These are phyloP conservation scores for Malassezia psittaci DNA, from an alignment of 1,284 basidiomycete species.

Conservation along the genomic window DNA sequence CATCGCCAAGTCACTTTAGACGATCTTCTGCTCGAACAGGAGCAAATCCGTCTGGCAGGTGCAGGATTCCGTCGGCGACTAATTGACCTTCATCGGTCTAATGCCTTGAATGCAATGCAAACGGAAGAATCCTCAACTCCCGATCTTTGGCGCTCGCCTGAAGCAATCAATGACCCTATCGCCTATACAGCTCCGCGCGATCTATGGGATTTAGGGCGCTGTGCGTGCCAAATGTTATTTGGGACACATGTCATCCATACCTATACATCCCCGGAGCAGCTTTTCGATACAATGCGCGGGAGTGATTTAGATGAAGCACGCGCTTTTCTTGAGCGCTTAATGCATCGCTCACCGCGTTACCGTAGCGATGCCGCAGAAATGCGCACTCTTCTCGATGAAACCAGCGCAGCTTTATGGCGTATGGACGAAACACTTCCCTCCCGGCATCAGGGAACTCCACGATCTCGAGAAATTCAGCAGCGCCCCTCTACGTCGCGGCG, in stretches of 20 bases:
- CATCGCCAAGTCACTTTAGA: conserved; percentile 30
- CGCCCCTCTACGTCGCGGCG: too few species aligned
- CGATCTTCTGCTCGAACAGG: conserved; percentile 20
- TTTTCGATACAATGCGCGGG: conserved; percentile 12
- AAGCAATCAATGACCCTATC: conserved; percentile 29
- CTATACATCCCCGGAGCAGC: conserved; percentile 26
- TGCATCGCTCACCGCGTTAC: conserved; percentile 30
- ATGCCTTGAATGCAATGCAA: conserved; percentile 27
- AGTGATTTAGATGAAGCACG: conserved; percentile 13
- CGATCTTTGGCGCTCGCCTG: conserved; percentile 37
- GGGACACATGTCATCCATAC: conserved; percentile 26
- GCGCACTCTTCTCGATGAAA: conserved; percentile 31
- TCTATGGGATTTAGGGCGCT: conserved; percentile 43
- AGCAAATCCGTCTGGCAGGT: conserved; percentile 19
- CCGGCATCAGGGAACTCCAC: conserved; percentile 15
- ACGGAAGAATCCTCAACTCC: conserved; percentile 16
- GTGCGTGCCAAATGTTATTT: conserved; percentile 40
- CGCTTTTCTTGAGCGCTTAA: conserved; percentile 26
- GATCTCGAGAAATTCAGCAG: too few species aligned
- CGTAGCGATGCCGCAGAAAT: conserved; percentile 24
- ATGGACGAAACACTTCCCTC: conserved; percentile 9
- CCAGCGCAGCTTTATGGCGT: conserved; percentile 18
- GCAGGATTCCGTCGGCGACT: conserved; percentile 31
- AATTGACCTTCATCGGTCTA: conserved; percentile 35
- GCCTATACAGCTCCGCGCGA: conserved; percentile 39